Base-by-base conservation (phyloP, 2,329 filamentous ascomycete species). In the Westerdykella aurantiaca region DNA sequence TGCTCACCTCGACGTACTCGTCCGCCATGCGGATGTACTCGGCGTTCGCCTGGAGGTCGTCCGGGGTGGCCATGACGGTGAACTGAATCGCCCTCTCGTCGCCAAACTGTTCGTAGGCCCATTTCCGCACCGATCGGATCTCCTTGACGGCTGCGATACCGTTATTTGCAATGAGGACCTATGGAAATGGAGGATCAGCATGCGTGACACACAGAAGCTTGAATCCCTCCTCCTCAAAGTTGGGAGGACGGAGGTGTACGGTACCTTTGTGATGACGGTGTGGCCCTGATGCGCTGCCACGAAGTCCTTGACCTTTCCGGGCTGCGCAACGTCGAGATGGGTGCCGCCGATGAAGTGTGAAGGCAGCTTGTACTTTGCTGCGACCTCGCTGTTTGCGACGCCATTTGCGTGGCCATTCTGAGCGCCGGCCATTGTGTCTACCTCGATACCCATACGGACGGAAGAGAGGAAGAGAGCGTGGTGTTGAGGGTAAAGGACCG, bases 1-100 rank as follows among this genome's bases (percentile, higher is more conserved):
- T 41, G 57, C 72, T 42, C 67, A 80, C 77, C 74, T 98, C 93
- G 59, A 98, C 93, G 70, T 98, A 98, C 78, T 96, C 88, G 73
- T 98, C 93, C 29, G 93, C 93, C 93, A 98, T 97, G 68, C 93
- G 83, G 69, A 98, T 98, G 75, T 98, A 98, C 73, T 98, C 93
- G 57, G 93, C 93, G 70, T 98, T 98, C 68, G 93, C 93, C 68
- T 85, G 82, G 66, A 98, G 72, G 83, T 98, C 93, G 74, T 98
- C 93, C 39, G 93, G 93, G 33, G 93, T 98, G 58, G 93, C 93
- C 93, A 98, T 98, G 68, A 98, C 93, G 51, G 93, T 98, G 75
- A 98, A 98, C 68, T 97, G 90, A 66, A 98, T 96, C 60, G 91
- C 93, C 64, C 86, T 82, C 77, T 98, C 93, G 73, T 98, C 90